Conservation (phyloP, 306 rosid genomes). For the Begonia loranthoides region DNA sequence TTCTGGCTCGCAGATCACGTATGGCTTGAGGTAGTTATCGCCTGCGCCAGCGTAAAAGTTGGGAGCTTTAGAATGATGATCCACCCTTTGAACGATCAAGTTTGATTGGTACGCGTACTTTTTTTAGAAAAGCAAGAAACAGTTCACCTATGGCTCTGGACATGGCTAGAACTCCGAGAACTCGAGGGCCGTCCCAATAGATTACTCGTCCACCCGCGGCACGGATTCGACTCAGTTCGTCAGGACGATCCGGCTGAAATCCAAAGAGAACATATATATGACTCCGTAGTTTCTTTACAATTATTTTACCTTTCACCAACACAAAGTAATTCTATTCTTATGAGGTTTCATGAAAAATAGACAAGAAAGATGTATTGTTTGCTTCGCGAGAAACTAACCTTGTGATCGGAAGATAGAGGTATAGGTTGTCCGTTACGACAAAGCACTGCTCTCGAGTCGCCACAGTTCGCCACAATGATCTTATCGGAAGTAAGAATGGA, state of each 20-base stretch:
- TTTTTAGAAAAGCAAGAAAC: too few species aligned
- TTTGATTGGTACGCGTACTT: not conserved
- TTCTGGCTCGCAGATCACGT: constrained; percentile 51
- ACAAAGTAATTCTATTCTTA: not conserved
- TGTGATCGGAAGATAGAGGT: constrained; percentile 58
- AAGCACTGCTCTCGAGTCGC: constrained; percentile 57
- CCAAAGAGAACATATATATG: not conserved
- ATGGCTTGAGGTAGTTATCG: constrained; percentile 50
- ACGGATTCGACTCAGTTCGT: constrained; percentile 45
- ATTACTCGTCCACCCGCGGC: constrained; percentile 56
- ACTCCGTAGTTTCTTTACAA: too few species aligned
- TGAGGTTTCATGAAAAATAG: too few species aligned
- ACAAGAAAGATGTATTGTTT: too few species aligned
- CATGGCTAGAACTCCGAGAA: constrained; percentile 58
- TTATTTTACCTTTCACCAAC: not conserved
- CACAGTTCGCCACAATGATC: constrained; percentile 49
- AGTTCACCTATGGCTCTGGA: constrained; percentile 55
- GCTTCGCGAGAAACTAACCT: constrained; percentile 14
- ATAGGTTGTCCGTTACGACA: constrained; percentile 43
- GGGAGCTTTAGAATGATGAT: not conserved
- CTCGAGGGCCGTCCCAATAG: constrained; percentile 55
- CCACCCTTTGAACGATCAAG: not conserved
- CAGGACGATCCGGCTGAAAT: constrained; percentile 64
- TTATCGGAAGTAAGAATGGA: constrained; percentile 36
- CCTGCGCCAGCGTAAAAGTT: constrained; percentile 16